Evolutionary conservation across 768 basidiomycete species (phyloP), one percentile per base, ranked within the genome.

Genomic region (Kwoniella mangroviensis): DNA sequence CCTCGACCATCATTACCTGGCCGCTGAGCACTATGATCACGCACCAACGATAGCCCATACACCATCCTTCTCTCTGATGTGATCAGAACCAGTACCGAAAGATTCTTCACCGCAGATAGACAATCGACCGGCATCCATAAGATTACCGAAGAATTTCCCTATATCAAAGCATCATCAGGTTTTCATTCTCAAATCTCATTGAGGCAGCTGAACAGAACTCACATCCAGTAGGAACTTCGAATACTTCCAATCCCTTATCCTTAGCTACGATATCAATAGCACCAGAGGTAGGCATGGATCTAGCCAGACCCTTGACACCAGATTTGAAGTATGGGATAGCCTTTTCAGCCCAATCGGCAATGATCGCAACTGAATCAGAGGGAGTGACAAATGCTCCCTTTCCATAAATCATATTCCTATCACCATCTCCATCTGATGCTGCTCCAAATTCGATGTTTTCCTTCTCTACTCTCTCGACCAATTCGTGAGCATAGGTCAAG

Each of bases 321-420:
- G 89, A 89, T 77, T 90, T 87, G 71, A 84, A 84, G 76, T 84
- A 84, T 10, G 83, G 83, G 59, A 84, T 84, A n/a, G 79, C 77
- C 73, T 80, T 81, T 63, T 83, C 79, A 81, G 86, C 93, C 93
- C 93, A 98, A 84, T 98, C 90, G 41, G 97, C 97, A 79, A 99
- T 99, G 86, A 99, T 94, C 28, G 97, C 97, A 69, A 99, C 96
- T 10, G 93, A 95, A 84, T 99, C 97, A 9, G 91, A 92, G 17
- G 97, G 97, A 12, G 96, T 98, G 72, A 99, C 97, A 83, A 99
- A 99, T 55, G 97, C 97, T 71, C 92, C 91, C 83, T 92, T 91
- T 76, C 97, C 97, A 84, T 99, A 99, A 81, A 99, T 98, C 97
- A 99, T 98, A 87, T 99, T 98, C 73, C 97, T 86, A 83, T 98